phyloP scores from a whole-genome alignment of 1,284 basidiomycete species.

The Gomphus bonarii region DNA sequence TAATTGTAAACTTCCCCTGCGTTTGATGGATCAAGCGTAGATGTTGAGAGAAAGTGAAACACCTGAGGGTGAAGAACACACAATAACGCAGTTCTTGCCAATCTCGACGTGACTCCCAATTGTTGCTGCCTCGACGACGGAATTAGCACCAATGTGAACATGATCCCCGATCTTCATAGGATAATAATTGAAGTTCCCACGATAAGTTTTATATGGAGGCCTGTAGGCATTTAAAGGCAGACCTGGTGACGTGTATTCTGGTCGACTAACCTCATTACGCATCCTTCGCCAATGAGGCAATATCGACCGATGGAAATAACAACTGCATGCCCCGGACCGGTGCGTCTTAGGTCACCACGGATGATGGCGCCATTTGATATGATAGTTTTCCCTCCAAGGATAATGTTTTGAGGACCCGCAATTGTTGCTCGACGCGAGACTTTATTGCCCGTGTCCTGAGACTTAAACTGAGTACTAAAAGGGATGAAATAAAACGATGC shows the following conservation, averaged over 20 bases:
- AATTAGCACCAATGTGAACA: constrained; percentile 83
- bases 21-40: not conserved
- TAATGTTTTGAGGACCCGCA: constrained; percentile 91
- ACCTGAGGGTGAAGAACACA: constrained; percentile 28
- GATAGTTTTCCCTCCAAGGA: constrained; percentile 94
- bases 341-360: constrained; percentile 78
- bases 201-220: constrained; percentile 83
- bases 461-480: constrained; percentile 2
- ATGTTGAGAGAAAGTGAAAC: not conserved
- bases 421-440: constrained; percentile 92
- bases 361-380: constrained; percentile 85
- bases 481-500: constrained; percentile 14
- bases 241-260: not conserved
- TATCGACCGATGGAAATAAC: constrained; percentile 91
- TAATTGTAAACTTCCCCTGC: constrained; percentile 95
- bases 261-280: constrained; percentile 67
- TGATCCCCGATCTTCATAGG: constrained; percentile 96
- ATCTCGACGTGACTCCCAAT: constrained; percentile 94
- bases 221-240: constrained; percentile 24
- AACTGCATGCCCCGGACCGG: constrained; percentile 81
- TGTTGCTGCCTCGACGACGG: constrained; percentile 87
- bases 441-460: constrained; percentile 78
- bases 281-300: constrained; percentile 83
- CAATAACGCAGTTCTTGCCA: constrained; percentile 91
- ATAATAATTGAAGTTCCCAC: constrained; percentile 93